Conservation (phyloP, 129 eudicot species). For the Lactuca saligna region DNA sequence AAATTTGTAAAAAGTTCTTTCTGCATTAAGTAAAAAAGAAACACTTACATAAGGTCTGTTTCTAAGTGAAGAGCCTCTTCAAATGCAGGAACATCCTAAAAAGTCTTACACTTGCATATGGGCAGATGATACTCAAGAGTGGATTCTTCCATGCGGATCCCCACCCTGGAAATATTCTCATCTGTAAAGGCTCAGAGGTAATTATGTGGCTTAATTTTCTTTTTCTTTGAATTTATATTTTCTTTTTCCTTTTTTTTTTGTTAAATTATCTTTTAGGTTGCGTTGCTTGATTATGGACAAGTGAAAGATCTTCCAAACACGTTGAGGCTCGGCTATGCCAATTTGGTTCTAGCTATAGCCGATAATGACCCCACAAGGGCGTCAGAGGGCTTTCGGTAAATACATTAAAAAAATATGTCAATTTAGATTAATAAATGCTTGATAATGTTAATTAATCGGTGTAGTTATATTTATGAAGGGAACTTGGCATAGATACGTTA, state of each 20-base stretch:
- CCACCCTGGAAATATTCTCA: conserved; percentile 93
- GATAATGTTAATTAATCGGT: neutral
- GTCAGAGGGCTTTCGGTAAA: conserved; percentile 73
- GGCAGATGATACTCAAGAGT: conserved; percentile 96
- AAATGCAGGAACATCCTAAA: conserved; percentile 78
- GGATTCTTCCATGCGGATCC: conserved; percentile 99
- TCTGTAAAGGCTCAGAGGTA: conserved; percentile 89
- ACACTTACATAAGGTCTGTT: too few relatives aligned
- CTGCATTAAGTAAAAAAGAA: too few relatives aligned
- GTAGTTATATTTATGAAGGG: conserved; percentile 50
- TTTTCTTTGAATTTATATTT: neutral
- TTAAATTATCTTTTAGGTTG: conserved; percentile 49
- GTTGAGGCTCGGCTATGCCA: conserved; percentile 90
- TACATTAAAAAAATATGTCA: neutral
- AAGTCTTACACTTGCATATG: conserved; percentile 86
- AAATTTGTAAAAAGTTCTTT: too few relatives aligned
- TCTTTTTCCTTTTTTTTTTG: neutral
- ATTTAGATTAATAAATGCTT: neutral
- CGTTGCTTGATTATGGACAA: conserved; percentile 98
- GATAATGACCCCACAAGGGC: conserved; percentile 81
- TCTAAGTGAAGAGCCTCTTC: conserved; percentile 1
- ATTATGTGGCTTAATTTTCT: conserved; percentile 16
- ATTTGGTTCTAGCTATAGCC: conserved; percentile 85
- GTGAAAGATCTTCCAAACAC: conserved; percentile 91
- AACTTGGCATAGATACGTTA: conserved; percentile 82